Conservation (phyloP, 2,329 filamentous ascomycete genomes). For the Xylaria sp. region DNA sequence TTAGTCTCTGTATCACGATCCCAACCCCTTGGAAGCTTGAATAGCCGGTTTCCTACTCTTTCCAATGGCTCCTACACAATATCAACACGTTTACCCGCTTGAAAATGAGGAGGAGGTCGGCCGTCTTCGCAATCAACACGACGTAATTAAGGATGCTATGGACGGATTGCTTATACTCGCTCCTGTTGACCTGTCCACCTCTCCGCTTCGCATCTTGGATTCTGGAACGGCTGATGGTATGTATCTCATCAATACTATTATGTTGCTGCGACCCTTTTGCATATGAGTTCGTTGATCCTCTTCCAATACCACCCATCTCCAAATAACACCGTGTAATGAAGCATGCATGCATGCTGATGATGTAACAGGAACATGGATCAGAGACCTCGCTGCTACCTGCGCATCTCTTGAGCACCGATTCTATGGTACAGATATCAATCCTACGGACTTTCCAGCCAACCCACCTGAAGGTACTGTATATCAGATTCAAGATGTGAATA, state of each 20-base stretch:
- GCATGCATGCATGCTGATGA: not conserved
- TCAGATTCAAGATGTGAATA: slow-evolving; percentile 3
- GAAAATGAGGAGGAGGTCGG: slow-evolving; percentile 1
- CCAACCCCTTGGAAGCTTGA: too few relatives aligned
- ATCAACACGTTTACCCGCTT: slow-evolving; percentile 15
- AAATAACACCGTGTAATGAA: too few relatives aligned
- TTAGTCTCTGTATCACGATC: too few relatives aligned
- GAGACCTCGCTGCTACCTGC: not conserved
- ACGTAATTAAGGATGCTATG: slow-evolving; percentile 11
- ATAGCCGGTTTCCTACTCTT: too few relatives aligned
- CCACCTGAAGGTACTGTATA: not conserved
- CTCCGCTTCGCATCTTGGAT: slow-evolving; percentile 12
- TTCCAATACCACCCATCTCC: too few relatives aligned
- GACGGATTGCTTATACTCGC: slow-evolving; percentile 1
- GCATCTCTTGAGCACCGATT: slow-evolving; percentile 1
- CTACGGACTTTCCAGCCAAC: not conserved
- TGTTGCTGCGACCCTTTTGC: not conserved
- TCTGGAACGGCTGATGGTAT: slow-evolving; percentile 20
- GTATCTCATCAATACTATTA: too few relatives aligned
- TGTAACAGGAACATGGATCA: slow-evolving; percentile 9
- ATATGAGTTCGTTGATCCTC: too few relatives aligned
- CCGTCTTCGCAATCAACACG: slow-evolving; percentile 13
- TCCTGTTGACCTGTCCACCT: not conserved
- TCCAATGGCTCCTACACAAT: too few relatives aligned
- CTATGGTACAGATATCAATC: not conserved